Evolutionary conservation across 2,329 filamentous ascomycete genomes (phyloP).

Genomic region (Fusarium torreyae): DNA sequence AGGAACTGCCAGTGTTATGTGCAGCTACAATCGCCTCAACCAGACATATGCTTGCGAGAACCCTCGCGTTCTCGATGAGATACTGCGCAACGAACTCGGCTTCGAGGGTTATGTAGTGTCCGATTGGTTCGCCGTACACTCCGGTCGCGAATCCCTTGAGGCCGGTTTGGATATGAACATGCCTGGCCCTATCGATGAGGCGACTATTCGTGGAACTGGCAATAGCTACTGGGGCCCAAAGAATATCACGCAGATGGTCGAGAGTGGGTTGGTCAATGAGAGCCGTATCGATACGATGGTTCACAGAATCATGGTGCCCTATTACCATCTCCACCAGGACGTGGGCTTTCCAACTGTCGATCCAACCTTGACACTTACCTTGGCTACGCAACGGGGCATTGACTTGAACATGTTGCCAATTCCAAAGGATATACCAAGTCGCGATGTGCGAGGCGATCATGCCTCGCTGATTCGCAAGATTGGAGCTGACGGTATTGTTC

Average conservation of each 20-base stretch:
- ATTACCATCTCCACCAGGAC: no score
- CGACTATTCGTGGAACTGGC: no score
- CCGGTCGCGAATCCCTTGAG: conserved; percentile 74
- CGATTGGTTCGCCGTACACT: conserved; percentile 84
- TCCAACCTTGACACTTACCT: conserved; percentile 56
- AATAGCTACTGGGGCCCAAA: conserved; percentile 58
- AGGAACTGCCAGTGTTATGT: conserved; percentile 65
- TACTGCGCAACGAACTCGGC: conserved; percentile 83
- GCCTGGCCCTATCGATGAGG: conserved; percentile 49
- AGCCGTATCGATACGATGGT: no score
- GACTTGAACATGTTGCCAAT: no score
- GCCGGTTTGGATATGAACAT: conserved; percentile 77
- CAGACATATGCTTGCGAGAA: conserved; percentile 88
- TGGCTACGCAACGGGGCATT: conserved; percentile 58
- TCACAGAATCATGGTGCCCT: no score
- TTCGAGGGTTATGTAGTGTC: conserved; percentile 86
- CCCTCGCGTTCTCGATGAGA: conserved; percentile 78
- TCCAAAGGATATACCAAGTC: conserved; percentile 59
- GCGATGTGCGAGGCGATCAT: conserved; percentile 66
- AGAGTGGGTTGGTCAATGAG: conserved; percentile 55
- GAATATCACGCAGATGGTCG: conserved; percentile 62
- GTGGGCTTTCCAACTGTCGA: no score
- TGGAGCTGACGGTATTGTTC: conserved; percentile 70
- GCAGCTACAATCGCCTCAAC: conserved; percentile 83
- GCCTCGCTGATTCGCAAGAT: conserved; percentile 70